Conservation (phyloP, 2,329 filamentous ascomycete genomes). For the Cephalotrichum gorgonifer region DNA sequence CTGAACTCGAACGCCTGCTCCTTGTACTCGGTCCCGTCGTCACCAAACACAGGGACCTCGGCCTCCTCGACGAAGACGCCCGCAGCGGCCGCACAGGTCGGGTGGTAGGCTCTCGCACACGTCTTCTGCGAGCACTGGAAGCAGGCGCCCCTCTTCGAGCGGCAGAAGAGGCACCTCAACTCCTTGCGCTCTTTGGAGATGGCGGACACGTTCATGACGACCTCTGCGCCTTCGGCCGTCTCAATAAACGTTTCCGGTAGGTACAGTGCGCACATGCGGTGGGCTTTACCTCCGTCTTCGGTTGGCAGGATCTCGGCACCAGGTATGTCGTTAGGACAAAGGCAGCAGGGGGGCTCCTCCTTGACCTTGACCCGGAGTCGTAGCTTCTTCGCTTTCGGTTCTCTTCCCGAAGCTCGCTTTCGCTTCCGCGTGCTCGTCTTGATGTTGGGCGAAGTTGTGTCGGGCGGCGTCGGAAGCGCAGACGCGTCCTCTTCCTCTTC, state of each 20-base stretch:
- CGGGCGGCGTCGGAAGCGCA: constrained; percentile 68
- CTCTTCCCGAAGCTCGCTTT: constrained; percentile 25
- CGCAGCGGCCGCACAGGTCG: constrained; percentile 84
- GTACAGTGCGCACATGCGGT: constrained; percentile 81
- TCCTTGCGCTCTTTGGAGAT: constrained; percentile 82
- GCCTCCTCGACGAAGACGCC: constrained; percentile 87
- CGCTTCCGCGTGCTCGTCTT: constrained; percentile 55
- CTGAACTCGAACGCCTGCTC: constrained; percentile 87
- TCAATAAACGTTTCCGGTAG: constrained; percentile 87
- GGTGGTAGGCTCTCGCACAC: constrained; percentile 86
- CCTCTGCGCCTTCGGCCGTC: constrained; percentile 57
- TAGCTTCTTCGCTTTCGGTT: constrained; percentile 51
- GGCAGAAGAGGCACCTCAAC: constrained; percentile 90
- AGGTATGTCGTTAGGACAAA: constrained; percentile 85
- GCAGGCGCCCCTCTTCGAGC: constrained; percentile 88
- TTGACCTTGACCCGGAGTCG: constrained; percentile 64
- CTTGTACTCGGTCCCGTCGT: constrained; percentile 86
- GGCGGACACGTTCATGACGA: constrained; percentile 66
- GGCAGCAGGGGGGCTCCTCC: constrained; percentile 69
- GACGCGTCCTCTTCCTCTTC: constrained; percentile 50
- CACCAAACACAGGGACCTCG: constrained; percentile 74
- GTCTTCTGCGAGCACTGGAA: constrained; percentile 96
- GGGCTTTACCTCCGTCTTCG: constrained; percentile 77
- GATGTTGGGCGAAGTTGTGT: constrained; percentile 50
- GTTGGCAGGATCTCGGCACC: constrained; percentile 76